Evolutionary conservation across 2,329 filamentous ascomycete species (phyloP).

Genomic region (Aspergillus amoenus): DNA sequence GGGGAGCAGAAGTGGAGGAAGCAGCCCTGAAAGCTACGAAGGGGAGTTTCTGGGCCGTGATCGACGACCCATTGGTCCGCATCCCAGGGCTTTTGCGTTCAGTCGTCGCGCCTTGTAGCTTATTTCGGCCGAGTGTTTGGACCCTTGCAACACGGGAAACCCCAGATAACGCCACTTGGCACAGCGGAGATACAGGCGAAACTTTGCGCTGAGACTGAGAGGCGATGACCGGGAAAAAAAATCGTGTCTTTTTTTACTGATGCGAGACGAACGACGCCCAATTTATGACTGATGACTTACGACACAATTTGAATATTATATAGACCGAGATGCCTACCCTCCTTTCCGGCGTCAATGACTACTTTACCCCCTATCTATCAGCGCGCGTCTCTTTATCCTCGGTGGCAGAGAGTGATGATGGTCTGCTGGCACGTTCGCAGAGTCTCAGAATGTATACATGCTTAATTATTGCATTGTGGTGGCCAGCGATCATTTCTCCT

Average conservation of each 20-base stretch:
- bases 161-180: not conserved
- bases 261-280: not conserved
- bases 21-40: constrained; percentile 49
- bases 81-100: constrained; percentile 27
- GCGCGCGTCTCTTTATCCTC: not conserved
- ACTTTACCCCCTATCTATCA: not conserved
- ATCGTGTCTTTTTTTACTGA: not conserved
- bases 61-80: constrained; percentile 19
- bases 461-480: constrained; percentile 6
- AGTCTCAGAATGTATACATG: constrained; percentile 10
- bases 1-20: constrained; percentile 54
- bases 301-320: constrained; percentile 24
- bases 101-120: constrained; percentile 13
- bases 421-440: constrained; percentile 7
- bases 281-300: constrained; percentile 29
- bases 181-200: not conserved
- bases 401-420: constrained; percentile 3
- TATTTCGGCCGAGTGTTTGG: not conserved
- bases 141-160: not conserved
- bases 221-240: not conserved
- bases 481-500: constrained; percentile 10
- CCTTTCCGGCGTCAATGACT: constrained; percentile 1
- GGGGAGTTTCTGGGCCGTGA: constrained; percentile 23
- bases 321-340: constrained; percentile 19
- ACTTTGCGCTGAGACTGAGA: not conserved